Conservation (phyloP, 1,139 yeast species). For the Blastobotrys ciferrii region DNA sequence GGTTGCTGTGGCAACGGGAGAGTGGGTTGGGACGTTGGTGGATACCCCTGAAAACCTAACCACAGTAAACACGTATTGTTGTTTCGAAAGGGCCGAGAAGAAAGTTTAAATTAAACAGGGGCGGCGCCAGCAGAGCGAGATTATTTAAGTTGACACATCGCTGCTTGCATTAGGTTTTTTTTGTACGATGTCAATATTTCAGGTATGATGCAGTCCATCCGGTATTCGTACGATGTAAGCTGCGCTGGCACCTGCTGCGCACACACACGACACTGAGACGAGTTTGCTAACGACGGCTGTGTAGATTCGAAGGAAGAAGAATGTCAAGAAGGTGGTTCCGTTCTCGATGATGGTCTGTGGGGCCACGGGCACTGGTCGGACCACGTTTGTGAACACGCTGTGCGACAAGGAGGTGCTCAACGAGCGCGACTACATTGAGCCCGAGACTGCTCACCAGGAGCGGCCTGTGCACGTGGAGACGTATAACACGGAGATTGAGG, state of each 20-base stretch:
- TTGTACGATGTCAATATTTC: conserved; percentile 10
- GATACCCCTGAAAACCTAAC: neutral
- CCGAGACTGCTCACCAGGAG: conserved; percentile 45
- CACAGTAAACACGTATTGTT: neutral
- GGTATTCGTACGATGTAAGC: conserved; percentile 6
- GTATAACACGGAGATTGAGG: conserved; percentile 46
- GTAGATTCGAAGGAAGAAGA: conserved; percentile 58
- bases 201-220: conserved; percentile 10
- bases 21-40: too few species aligned
- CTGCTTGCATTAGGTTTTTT: conserved; percentile 5
- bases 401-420: conserved; percentile 71
- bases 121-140: neutral
- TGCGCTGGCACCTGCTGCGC: too few species aligned
- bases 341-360: conserved; percentile 79
- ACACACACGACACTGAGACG: too few species aligned
- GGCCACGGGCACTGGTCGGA: conserved; percentile 69
- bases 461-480: conserved; percentile 50
- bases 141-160: neutral
- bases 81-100: neutral
- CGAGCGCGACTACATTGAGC: conserved; percentile 39
- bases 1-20: too few species aligned
- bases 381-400: conserved; percentile 74
- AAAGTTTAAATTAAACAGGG: neutral
- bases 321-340: conserved; percentile 77
- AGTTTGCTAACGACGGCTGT: too few species aligned